Evolutionary conservation across 2,329 filamentous ascomycete genomes (phyloP), one percentile per base, ranked within the genome.

Genomic region (Apiospora aurea): DNA sequence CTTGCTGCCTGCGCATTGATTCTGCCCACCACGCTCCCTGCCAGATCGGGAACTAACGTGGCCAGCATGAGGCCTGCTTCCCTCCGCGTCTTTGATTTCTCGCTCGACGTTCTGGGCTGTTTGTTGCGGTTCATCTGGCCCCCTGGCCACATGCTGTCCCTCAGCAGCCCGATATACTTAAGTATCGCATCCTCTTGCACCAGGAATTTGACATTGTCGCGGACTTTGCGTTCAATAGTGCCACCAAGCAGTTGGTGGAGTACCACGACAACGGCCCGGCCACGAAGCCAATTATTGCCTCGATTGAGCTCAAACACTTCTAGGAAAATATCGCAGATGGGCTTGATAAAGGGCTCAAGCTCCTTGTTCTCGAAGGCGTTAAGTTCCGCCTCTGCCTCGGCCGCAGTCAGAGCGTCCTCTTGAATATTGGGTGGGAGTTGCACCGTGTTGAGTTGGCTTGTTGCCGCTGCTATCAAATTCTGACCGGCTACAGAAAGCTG

Each of bases 201-300:
- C 0, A 97, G 84, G 61, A 88, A 85, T 75, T 91, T 92, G 57
- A 95, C 92, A 70, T 91, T 93, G 73, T 99, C 96, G 26, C 96
- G 91, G 43, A 98, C 93, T 82, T 97, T 98, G 73, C 95, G 92
- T 83, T 99, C 96, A 74, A 99, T 97, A 0, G 96, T 98, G 29
- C 96, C 96, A 18, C 96, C 96, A 0, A 99, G 90, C 7, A 99
- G 89, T 81, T 99, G 96, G 79, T 99, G 96, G 26, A 99, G 87
- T 2, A 99, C 96, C 13, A 99, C 95, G 5, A 99, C 96, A 1
- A 98, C 96, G 0, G 96, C 96, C 29, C 96, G 91, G 0, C 96
- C 97, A 53, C 97, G 93, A 4, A 99, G 90, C 97, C 96, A 99
- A 81, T 97, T 98, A 82, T 97, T 98, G 53, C 96, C 95, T 73